These are phyloP conservation scores for Silene vulgaris DNA, from an alignment of 179 eudicot genomes.

Conservation along the genomic window DNA sequence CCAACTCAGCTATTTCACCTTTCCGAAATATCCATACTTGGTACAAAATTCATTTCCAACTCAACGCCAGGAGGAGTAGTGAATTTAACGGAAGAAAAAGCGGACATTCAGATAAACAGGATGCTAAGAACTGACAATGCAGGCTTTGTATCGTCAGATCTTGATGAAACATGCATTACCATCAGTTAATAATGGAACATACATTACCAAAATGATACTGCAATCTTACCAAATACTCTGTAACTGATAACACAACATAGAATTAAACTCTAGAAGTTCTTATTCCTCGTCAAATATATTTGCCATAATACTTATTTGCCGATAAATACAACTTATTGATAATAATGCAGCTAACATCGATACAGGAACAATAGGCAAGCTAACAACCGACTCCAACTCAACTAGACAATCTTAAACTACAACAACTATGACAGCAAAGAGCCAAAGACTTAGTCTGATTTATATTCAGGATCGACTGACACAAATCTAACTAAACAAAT, in stretches of 20 bases:
- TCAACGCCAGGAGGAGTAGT: neutral
- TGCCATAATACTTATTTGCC: neutral
- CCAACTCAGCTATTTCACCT: neutral
- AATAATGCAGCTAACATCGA: too few relatives aligned
- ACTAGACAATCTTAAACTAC: too few relatives aligned
- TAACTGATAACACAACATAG: neutral
- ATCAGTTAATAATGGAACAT: neutral
- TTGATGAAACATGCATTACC: too few relatives aligned
- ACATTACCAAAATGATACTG: neutral
- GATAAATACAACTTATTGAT: too few relatives aligned
- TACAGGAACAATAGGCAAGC: too few relatives aligned
- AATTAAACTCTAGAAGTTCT: neutral
- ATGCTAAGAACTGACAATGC: too few relatives aligned
- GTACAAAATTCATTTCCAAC: slow-evolving; percentile 19
- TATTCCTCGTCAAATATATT: neutral
- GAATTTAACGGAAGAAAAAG: neutral
- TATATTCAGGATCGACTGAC: neutral
- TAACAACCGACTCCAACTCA: too few relatives aligned
- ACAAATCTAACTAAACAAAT: neutral
- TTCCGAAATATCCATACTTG: neutral
- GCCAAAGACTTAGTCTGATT: too few relatives aligned
- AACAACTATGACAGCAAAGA: too few relatives aligned
- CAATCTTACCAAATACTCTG: too few relatives aligned
- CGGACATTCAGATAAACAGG: too few relatives aligned
- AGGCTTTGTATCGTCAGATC: too few relatives aligned